A percentile compares a stretch with the other conserved stretches of the same genome.
These are phyloP conservation scores for Astrephomene gubernaculifera DNA, from an alignment of 139 green algal species.

Conservation along the genomic window DNA sequence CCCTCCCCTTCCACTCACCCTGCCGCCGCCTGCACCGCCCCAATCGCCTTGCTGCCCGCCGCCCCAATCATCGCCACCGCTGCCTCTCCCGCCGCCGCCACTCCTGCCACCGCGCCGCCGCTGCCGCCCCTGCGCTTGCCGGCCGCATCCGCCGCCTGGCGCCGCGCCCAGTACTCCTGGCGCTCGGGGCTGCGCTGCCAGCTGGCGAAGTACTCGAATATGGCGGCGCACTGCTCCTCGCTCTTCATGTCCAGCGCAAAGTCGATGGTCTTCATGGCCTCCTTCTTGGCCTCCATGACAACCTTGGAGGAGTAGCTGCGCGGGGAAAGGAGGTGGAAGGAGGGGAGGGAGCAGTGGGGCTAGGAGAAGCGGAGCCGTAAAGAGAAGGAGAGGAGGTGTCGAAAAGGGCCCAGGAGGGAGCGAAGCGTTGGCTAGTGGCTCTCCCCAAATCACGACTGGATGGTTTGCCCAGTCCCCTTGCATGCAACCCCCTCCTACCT, in stretches of 20 bases:
- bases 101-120: not conserved
- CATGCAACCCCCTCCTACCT: not conserved
- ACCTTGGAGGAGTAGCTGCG: constrained; percentile 30
- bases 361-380: not conserved
- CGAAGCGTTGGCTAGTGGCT: no score
- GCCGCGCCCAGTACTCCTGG: constrained; percentile 17
- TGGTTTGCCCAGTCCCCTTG: no score
- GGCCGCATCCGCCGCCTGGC: not conserved
- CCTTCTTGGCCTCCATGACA: constrained; percentile 48
- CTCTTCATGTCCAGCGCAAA: constrained; percentile 53
- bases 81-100: no score
- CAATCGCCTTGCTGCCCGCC: no score
- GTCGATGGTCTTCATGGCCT: constrained; percentile 21
- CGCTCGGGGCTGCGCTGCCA: constrained; percentile 24
- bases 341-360: not conserved
- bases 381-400: no score
- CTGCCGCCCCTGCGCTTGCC: not conserved
- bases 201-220: constrained; percentile 33
- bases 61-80: no score
- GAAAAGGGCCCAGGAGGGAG: no score
- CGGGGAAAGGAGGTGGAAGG: not conserved
- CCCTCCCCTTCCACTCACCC: no score
- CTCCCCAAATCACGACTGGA: no score
- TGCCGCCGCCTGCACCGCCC: no score
- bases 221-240: constrained; percentile 27